phyloP scores from a whole-genome alignment of 306 rosid species.

The Abrus precatorius region DNA sequence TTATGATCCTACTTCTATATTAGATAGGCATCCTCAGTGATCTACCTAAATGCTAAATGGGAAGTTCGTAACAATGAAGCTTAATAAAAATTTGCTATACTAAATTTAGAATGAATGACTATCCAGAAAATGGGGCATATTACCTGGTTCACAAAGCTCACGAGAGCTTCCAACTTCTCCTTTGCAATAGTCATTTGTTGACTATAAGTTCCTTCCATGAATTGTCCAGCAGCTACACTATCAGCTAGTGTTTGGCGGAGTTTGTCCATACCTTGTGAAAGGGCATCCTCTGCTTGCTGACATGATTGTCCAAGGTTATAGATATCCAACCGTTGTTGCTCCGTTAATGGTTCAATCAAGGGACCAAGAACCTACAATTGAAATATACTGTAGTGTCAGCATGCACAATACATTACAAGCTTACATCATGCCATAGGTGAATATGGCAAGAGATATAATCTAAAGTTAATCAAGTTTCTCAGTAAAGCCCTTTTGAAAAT shows the following conservation, averaged over 20 bases:
- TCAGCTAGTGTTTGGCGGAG: constrained; percentile 79
- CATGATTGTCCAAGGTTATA: constrained; percentile 82
- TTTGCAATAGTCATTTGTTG: constrained; percentile 78
- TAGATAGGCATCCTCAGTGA: neutral
- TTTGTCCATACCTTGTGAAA: constrained; percentile 92
- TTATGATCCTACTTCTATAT: neutral
- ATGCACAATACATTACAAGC: constrained; percentile 12
- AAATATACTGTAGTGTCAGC: constrained; percentile 32
- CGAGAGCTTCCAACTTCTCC: constrained; percentile 82
- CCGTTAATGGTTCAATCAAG: constrained; percentile 73
- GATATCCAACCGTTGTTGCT: constrained; percentile 70
- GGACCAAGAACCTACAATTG: constrained; percentile 83
- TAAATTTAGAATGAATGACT: constrained; percentile 20
- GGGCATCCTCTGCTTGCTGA: constrained; percentile 97
- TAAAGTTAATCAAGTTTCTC: neutral
- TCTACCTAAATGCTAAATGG: neutral
- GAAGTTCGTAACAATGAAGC: neutral
- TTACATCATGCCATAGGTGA: constrained; percentile 7
- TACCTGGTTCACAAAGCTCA: constrained; percentile 87
- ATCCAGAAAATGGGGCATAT: neutral
- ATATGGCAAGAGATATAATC: constrained; percentile 29
- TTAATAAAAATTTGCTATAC: neutral
- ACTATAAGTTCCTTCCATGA: constrained; percentile 65
- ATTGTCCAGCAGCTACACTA: constrained; percentile 74
- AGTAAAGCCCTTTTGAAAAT: constrained; percentile 1